Evolutionary conservation across 768 basidiomycete species (phyloP), one percentile per base, ranked within the genome.

Genomic region (Xerocomus brunneocitrinus): DNA sequence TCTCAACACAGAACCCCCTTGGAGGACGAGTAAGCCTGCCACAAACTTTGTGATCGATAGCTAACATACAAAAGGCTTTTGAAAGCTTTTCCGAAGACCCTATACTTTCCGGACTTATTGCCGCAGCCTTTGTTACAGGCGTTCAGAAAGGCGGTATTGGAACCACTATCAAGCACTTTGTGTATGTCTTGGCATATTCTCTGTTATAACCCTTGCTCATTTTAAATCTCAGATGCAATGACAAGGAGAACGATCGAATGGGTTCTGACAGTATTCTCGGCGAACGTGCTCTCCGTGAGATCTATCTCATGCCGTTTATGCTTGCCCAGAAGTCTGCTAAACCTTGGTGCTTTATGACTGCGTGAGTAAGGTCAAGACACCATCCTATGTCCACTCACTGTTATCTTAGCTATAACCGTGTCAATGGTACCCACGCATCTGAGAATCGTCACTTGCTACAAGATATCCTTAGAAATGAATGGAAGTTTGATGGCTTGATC

Each of bases 61-160:
- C 67, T 54, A 16, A 61, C 36, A 30, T 31, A 38, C 8, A 12
- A 7, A 54, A 85, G 83, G 78, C 83, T 64, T 88, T 89, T 59
- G 88, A 89, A 63, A 84, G 82, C 50, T 89, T 88, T 69, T 85
- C 88, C 0, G 87, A 91, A 62, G 89, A 91, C 57, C 89, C 89
- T 0, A 70, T 79, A 54, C 75, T 91, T 5, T 87, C 86, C 6
- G 90, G 89, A 8, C 73, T 79, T 57, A 76, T 88, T 16, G 80
- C 87, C 2, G 79, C 86, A 0, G 77, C 85, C 14, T 91, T 89
- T 59, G 76, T 89, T n/a, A 83, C 80, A 47, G 89, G 89, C 7
- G 76, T 90, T 3, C 91, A 93, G 68, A 79, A 68, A 19, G 79
- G 80, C n/a, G 89, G 89, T 1, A 82, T 93, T 42, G 87, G 84